A percentile compares a stretch with the other conserved stretches of the same genome.
Evolutionary conservation across 2,329 filamentous ascomycete species (phyloP).

Genomic region (Scolecobasidium constrictum): DNA sequence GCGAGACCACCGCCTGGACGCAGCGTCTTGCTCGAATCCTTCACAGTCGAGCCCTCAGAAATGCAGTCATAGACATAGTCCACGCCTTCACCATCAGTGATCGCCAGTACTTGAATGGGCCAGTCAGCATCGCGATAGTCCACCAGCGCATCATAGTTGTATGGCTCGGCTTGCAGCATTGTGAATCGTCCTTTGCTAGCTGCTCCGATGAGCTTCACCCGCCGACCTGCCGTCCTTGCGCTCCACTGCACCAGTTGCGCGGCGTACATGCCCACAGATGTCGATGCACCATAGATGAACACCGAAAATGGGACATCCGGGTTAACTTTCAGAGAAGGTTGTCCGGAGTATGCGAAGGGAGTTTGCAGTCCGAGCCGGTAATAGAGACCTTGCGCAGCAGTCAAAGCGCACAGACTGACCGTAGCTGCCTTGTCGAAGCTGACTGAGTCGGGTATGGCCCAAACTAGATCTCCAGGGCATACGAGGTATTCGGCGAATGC

Average conservation of each 20-base stretch:
- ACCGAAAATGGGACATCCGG: slow-evolving; percentile 12
- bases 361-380: slow-evolving; percentile 23
- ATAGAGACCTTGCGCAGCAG: slow-evolving; percentile 32
- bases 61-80: slow-evolving; percentile 30
- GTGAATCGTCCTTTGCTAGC: slow-evolving; percentile 17
- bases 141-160: slow-evolving; percentile 27
- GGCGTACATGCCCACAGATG: slow-evolving; percentile 23
- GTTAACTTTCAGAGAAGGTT: neutral
- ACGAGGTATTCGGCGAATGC: slow-evolving; percentile 34
- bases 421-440: slow-evolving; percentile 26
- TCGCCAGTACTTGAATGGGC: slow-evolving; percentile 19
- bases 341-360: slow-evolving; percentile 21
- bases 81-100: slow-evolving; percentile 19
- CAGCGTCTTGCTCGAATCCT: slow-evolving; percentile 19
- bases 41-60: slow-evolving; percentile 28
- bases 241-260: slow-evolving; percentile 20
- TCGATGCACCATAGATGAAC: slow-evolving; percentile 23
- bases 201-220: slow-evolving; percentile 17
- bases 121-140: slow-evolving; percentile 28
- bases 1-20: slow-evolving; percentile 17
- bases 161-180: slow-evolving; percentile 22
- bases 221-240: slow-evolving; percentile 12
- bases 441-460: slow-evolving; percentile 24
- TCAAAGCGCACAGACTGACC: slow-evolving; percentile 32
- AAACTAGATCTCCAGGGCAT: slow-evolving; percentile 26